A percentile compares a stretch with the other conserved stretches of the same genome.
Evolutionary conservation across 306 rosid species (phyloP).

Genomic region (Trichosanthes truncata): DNA sequence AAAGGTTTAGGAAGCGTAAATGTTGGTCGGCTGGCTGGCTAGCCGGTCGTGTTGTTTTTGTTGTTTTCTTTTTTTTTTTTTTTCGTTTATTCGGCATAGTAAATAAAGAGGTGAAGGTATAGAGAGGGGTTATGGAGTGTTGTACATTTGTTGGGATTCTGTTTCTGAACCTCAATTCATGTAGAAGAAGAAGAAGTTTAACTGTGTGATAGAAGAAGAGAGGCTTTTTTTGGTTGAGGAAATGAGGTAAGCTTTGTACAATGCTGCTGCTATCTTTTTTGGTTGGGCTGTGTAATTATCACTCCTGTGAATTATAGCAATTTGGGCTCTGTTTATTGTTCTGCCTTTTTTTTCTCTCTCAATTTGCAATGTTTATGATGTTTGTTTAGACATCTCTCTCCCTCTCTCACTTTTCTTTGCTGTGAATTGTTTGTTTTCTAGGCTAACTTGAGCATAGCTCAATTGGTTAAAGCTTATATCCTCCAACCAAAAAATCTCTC

Average conservation of each 20-base stretch:
- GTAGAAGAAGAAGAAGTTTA: slow-evolving; percentile 6
- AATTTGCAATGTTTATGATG: not conserved
- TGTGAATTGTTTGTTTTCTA: not conserved
- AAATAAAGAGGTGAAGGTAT: slow-evolving; percentile 9
- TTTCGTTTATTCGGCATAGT: not conserved
- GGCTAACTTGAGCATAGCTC: no score
- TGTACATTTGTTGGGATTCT: slow-evolving; percentile 11
- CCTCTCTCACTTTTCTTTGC: not conserved
- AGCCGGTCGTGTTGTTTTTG: not conserved
- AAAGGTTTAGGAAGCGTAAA: not conserved
- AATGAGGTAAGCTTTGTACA: not conserved
- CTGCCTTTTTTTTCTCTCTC: not conserved
- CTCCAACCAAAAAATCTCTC: no score
- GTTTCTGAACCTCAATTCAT: not conserved
- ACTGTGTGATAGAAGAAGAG: slow-evolving; percentile 6
- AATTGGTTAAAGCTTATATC: no score
- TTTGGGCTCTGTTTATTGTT: slow-evolving; percentile 8
- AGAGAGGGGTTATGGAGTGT: not conserved
- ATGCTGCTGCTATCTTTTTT: slow-evolving; percentile 1
- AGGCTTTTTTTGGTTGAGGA: not conserved
- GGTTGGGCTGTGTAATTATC: slow-evolving; percentile 4
- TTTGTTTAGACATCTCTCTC: not conserved
- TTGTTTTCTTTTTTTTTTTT: not conserved
- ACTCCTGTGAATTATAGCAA: slow-evolving; percentile 4
- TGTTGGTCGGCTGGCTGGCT: not conserved